Evolutionary conservation across 371 early-diverging fungal genomes (phyloP), one percentile per base, ranked within the genome.

Genomic region (Umbelopsis sp.): DNA sequence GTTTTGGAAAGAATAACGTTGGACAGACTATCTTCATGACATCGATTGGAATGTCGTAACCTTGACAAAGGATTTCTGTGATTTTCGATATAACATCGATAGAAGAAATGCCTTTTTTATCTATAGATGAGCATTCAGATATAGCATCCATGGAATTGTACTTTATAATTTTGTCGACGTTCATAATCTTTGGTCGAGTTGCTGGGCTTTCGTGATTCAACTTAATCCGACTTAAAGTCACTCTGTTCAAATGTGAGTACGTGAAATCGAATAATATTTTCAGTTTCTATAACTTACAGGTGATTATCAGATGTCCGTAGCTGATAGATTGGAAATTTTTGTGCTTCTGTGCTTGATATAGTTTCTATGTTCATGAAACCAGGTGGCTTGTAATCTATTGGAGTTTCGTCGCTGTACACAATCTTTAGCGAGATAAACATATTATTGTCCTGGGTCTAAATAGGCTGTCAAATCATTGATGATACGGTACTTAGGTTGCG

Each of bases 11-110:
- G 35, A 18, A 29, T 14, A 57, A 18, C 14, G 35, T 18, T 3
- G 57, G 57, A 35, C 57, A 57, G 35, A 57, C 29, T 1, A 57
- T 35, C n/a, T 57, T 57, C 35, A 57, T 29, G 57, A 35, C 57
- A 57, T 57, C 35, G 16, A 35, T 18, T 18, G 57, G 35, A 7
- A 57, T 57, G 18, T 29, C 57, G 35, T 57, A 57, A 16, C 32
- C 57, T 35, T 35, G 32, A 57, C 18, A 18, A 18, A 57, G 12
- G n/a, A 25, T 18, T 35, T 57, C 16, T 35, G 35, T 5, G 12
- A 35, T 7, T 57, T 57, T 29, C 3, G 35, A 57, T 16, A 18
- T 29, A 4, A 18, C 32, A 18, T 35, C 29, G 35, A n/a, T 48
- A 48, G 48, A 20, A 20, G 16, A 48, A n/a, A 7, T 10, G 16